Evolutionary conservation across 73 alveolate genomes (phyloP), one percentile per base, ranked within the genome.

Genomic region (Paramecium octaurelia): DNA sequence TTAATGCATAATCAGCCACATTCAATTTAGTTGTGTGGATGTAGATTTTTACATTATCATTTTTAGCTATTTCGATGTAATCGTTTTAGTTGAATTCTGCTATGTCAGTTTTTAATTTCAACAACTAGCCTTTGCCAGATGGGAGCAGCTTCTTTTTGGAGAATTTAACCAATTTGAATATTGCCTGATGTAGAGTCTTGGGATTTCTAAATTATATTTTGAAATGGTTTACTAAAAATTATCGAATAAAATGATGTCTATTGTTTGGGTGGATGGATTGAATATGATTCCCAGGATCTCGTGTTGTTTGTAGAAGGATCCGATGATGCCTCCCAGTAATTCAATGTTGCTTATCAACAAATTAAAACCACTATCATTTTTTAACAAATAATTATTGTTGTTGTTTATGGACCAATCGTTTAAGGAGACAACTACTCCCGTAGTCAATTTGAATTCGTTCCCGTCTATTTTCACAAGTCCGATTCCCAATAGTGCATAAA

Each of bases 1-100:
- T 35, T 80, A 80, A 80, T 80, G 70, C 91, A 80, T 80, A 80
- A 80, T 80, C 91, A 80, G 46, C 71, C 2, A 43, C 48, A 24
- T n/a, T 42, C 16, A 80, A 80, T n/a, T 27, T 44, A 3, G 48
- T 1, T 48, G 48, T 44, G 8, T 80, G 46, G 4, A 34, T 31
- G 14, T 31, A 80, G 20, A 80, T 46, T 35, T 80, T 80, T 8
- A 80, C 57, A 80, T 80, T 42, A 21, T 80, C 91, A 44, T 80
- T 80, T 80, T 80, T 38, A 31, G 91, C 91, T 44, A 80, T 80
- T 80, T 80, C 70, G 0, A 80, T 20, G 16, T 42, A 80, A 24
- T 80, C 57, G 14, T 20, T 44, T 23, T 80, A 59, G 23, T 44
- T 42, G 18, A 73, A 73, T 34, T 36, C 87, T 1, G 40, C 21